Evolutionary conservation across 176 grass and related monocot genomes (phyloP), one percentile per base, ranked within the genome.

Genomic region (Paspalum vaginatum): DNA sequence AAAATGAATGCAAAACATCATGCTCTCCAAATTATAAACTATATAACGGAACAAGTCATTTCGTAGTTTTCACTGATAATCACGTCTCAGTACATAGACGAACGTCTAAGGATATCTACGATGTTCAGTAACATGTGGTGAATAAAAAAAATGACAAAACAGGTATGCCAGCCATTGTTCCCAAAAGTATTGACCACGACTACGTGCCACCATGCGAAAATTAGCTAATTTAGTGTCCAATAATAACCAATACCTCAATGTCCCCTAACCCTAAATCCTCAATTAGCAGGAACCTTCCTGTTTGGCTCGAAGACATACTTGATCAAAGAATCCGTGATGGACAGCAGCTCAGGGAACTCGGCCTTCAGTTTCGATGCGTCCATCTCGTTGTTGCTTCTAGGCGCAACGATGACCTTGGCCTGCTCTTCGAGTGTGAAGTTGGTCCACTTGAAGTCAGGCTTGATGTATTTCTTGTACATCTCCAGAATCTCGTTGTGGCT

Each of bases 271-370:
- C 4, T 48, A 70, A 11, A 79, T 45, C 54, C 46, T 87, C 64
- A 85, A 65, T 62, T 66, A 58, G 22, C 25, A 22, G 41, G 76
- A 56, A 78, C 85, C 60, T 84, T 90, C 68, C 58, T 96, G 54
- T 92, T 96, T 48, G 90, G 90, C 85, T 92, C 87, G 22, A 96
- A 92, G 45, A 96, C 85, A 73, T 83, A 88, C 57, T 95, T 90
- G 12, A 92, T 80, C 62, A 92, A 78, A 41, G 89, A 88, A 61
- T 92, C 90, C 75, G 92, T 90, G 6, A 96, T 92, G 32, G 87
- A 65, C 16, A 90, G 64, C 22, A 92, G 65, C 39, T 90, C 82
- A 8, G 93, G 87, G 84, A 92, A 92, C 71, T 96, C 93, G 0
- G 63, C 66, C 79, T 92, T 92, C 79, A 96, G 42, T 73, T 96